Percentiles rank a stretch among this genome's conserved stretches.
These are phyloP conservation scores for Plasmopara halstedii DNA, from an alignment of 352 stramenopile species.

Conservation along the genomic window DNA sequence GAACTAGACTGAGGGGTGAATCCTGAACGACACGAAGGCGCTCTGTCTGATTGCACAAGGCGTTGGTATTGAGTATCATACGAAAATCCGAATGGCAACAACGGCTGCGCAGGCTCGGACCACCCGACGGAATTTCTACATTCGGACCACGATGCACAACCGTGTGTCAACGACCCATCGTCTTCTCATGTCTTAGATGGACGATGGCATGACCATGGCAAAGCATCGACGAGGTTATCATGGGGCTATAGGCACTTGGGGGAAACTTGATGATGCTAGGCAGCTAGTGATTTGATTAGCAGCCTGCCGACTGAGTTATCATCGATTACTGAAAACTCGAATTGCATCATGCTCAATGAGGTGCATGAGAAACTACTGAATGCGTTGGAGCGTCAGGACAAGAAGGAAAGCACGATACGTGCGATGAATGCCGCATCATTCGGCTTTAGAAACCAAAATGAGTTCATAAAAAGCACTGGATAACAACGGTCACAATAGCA, in stretches of 20 bases:
- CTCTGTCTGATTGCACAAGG: background rate
- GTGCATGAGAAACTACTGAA: background rate
- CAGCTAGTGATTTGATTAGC: background rate
- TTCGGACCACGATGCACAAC: background rate
- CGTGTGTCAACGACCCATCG: background rate
- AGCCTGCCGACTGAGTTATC: background rate
- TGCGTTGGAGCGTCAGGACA: background rate
- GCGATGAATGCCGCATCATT: background rate
- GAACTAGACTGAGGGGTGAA: no score
- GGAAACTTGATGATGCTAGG: background rate
- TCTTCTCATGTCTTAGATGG: background rate
- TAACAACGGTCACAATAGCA: background rate
- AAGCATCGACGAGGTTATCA: background rate
- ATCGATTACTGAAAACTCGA: background rate
- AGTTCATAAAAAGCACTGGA: background rate
- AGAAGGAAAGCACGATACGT: background rate
- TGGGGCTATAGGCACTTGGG: background rate
- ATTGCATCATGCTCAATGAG: background rate
- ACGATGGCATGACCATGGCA: background rate
- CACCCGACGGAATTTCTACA: background rate
- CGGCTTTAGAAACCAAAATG: background rate
- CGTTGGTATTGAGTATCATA: background rate
- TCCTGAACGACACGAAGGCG: background rate
- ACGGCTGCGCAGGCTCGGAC: background rate
- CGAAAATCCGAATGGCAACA: background rate